Base-by-base conservation (phyloP, 805 yeast genomes). In the Isabelozyma rhagii region DNA sequence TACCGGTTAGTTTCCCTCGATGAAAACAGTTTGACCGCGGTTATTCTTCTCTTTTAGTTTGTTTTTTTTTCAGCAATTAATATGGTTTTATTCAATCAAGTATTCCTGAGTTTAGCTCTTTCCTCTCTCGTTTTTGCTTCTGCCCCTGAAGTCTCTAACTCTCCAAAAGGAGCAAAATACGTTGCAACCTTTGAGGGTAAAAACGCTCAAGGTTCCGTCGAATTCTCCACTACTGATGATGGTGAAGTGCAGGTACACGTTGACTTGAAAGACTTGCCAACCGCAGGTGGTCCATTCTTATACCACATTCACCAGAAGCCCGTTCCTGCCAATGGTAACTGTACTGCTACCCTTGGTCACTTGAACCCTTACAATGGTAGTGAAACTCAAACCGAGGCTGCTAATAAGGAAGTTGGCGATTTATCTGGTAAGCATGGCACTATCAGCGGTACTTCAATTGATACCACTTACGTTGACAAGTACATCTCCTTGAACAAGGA, bases 371-470 rank as follows among this genome's bases (percentile, higher is more conserved):
- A 60, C 62, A 55, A 60, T 49, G 78, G 77, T 28, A 50, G 54
- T 14, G 53, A 49, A 11, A 61, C 55, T 39, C 59, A 68, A 14
- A 53, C 69, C 21, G 50, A 55, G 17, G 51, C 58, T 8, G 62
- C 62, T 7, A 61, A 53, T 13, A 53, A 52, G 49, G 71, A 71
- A 56, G 64, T 63, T 38, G 75, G 77, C 41, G 76, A 72, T 54
- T 71, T 72, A 50, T 55, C 74, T 8, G 75, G 75, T 25, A 71
- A 66, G 55, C 72, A 71, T 55, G 77, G 78, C 18, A 44, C 45
- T 42, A 61, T 71, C 43, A 47, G 56, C n/a, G 67, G 71, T 36
- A 56, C 61, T n/a, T 55, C 68, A 11, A 27, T 54, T 47, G 36
- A 58, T 17, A 50, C 63, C 25, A 45, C 63, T 31, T 63, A 63